Evolutionary conservation across 305 asterid species (phyloP), one percentile per base, ranked within the genome.

Genomic region (Monarda citriodora): DNA sequence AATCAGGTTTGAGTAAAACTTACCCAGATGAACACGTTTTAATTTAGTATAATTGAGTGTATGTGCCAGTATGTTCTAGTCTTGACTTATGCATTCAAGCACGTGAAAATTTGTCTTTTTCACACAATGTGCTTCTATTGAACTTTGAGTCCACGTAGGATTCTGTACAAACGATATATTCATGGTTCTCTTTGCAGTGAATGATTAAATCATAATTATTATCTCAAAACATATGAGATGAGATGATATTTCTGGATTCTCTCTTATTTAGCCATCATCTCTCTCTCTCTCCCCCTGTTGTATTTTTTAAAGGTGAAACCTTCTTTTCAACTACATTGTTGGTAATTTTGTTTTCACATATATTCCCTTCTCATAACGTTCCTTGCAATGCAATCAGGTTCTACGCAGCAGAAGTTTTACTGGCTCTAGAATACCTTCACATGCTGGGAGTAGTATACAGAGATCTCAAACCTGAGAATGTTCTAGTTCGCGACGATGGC

Each of bases 401-500:
- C 73, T 94, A 94, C 60, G 98, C 99, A 25, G 99, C 99, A 5
- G 99, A 94, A 79, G 96, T 91, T 73, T 82, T 91, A n/a, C 52
- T 94, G 72, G 98, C 97, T 14, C 85, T 94, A 0, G 99, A 94
- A 78, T 94, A 94, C 83, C 96, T 94, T 48, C 99, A 94, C 78
- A 94, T 94, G 98, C 86, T 94, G 34, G 99, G 99, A 65, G 91
- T 94, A 7, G 99, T 94, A 42, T 90, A 94, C 77, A 60, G 99
- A 22, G 99, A 94, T 81, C 79, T 94, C 36, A 94, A 94, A 68
- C 99, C 99, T 4, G 99, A 94, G 73, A 94, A 94, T 21, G 96
- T 94, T 57, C 87, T 94, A 22, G 96, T 94, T 50, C 96, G 99
- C 12, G 99, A 94, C n/a, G 99, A 94, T 49, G 99, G 99, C 69